Base-by-base conservation (phyloP, 805 yeast species). In the Pichia scutulata region DNA sequence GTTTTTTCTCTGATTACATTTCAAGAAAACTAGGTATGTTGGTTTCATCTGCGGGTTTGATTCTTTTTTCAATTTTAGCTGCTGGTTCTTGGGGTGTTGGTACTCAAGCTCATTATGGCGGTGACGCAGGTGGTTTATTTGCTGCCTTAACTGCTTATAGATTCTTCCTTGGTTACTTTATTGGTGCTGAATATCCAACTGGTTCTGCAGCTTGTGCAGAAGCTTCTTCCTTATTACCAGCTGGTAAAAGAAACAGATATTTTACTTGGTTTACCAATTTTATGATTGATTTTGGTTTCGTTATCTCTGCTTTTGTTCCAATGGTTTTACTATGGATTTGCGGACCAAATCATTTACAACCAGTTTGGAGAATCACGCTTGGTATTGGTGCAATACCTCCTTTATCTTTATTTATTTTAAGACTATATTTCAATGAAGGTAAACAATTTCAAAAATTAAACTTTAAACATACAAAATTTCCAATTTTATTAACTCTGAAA, bases 151-250 rank as follows among this genome's bases (percentile, higher is more conserved):
- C 95, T 9, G 84, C 83, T 10, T 88, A 84, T 41, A 78, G 98
- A 67, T 87, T 87, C 67, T 83, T 90, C 68, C 70, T 90, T 47
- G 98, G 98, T 69, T 73, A 88, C 56, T 95, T 90, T 60, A 86
- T 92, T 59, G 98, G 98, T 60, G 90, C 95, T 46, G 98, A 90
- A 69, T 90, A 90, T 64, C 96, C 97, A 44, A 84, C 95, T 14
- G 90, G 96, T 43, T 84, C 96, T 9, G 92, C 90, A 19, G 95
- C 95, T 37, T 88, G 95, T 58, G 89, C 97, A 26, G 97, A 90
- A 68, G 93, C 95, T 39, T 81, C 95, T 43, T 82, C 86, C 50
- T 70, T 79, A 54, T 71, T 89, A 58, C 86, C 90, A 18, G 75
- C 80, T n/a, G 95, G 95, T 51, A 75, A 77, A 53, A 84, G 97